Percentiles rank a stretch among this genome's conserved stretches.
Evolutionary conservation across 306 rosid species (phyloP).

Genomic region (Rosa multiflora): DNA sequence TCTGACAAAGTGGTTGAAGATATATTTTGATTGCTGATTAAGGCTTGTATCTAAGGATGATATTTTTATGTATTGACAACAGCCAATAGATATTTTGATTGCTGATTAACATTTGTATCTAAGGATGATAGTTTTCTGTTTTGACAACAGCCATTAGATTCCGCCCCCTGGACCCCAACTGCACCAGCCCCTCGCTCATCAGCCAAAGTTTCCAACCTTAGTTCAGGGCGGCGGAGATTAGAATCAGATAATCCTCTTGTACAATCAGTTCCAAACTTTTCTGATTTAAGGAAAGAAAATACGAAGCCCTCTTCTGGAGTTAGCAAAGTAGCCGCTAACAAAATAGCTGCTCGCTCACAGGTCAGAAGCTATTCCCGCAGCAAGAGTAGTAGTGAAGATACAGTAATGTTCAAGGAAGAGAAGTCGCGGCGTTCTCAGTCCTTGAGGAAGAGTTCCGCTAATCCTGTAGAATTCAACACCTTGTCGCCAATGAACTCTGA

Average conservation of each 20-base stretch:
- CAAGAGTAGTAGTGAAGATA: constrained; percentile 68
- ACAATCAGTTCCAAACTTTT: constrained; percentile 92
- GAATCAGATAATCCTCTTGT: constrained; percentile 68
- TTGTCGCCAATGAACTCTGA: constrained; percentile 55
- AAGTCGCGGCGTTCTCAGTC: constrained; percentile 60
- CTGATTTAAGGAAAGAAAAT: constrained; percentile 95
- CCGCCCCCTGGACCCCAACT: constrained; percentile 54
- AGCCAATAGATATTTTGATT: constrained; percentile 45
- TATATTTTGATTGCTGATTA: constrained; percentile 22
- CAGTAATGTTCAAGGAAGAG: constrained; percentile 62
- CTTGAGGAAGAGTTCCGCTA: constrained; percentile 61
- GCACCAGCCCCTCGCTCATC: constrained; percentile 54
- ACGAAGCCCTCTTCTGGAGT: constrained; percentile 78
- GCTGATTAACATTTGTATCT: constrained; percentile 24
- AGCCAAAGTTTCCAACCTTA: constrained; percentile 44
- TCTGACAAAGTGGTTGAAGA: constrained; percentile 8
- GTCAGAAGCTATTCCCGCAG: constrained; percentile 61
- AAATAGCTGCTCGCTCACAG: constrained; percentile 62
- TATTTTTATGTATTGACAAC: constrained; percentile 39
- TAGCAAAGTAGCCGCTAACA: constrained; percentile 62
- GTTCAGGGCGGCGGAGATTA: constrained; percentile 69
- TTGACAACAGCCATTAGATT: constrained; percentile 67
- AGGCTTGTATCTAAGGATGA: constrained; percentile 24
- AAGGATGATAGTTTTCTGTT: constrained; percentile 28
- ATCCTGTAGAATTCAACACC: constrained; percentile 62